A percentile compares a stretch with the other conserved stretches of the same genome.
phyloP scores from a whole-genome alignment of 768 basidiomycete species.

The Pleurotus sapidus region DNA sequence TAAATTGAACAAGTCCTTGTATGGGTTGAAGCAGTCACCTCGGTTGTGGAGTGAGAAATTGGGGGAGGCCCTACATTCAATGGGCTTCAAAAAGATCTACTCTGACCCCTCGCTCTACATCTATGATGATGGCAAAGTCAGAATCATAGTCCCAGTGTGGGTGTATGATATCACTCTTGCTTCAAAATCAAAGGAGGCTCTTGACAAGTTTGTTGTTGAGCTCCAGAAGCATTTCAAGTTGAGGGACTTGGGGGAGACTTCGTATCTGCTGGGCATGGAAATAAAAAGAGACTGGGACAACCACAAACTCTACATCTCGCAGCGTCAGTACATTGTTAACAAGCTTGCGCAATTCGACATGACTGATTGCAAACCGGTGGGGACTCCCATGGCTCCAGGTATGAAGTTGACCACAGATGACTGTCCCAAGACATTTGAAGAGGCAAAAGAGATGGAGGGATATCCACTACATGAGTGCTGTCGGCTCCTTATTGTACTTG shows the following conservation, averaged over 20 bases:
- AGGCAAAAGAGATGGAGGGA: slow-evolving; percentile 18
- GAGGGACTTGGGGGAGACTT: slow-evolving; percentile 21
- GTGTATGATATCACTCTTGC: slow-evolving; percentile 29
- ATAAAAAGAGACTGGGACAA: slow-evolving; percentile 19
- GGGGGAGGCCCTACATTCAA: slow-evolving; percentile 12
- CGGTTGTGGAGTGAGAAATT: too few species aligned
- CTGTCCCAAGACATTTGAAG: slow-evolving; percentile 18
- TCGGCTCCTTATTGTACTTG: slow-evolving; percentile 21
- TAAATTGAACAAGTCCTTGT: too few species aligned
- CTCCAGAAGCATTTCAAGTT: slow-evolving; percentile 24
- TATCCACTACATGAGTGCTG: slow-evolving; percentile 25
- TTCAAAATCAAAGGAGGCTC: slow-evolving; percentile 11
- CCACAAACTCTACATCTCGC: slow-evolving; percentile 19
- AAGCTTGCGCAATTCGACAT: slow-evolving; percentile 24
- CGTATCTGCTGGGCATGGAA: slow-evolving; percentile 25
- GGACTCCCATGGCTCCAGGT: slow-evolving; percentile 27
- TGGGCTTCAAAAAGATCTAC: slow-evolving; percentile 18
- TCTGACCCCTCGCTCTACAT: slow-evolving; percentile 27
- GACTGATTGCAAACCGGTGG: slow-evolving; percentile 23
- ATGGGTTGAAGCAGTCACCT: too few species aligned
- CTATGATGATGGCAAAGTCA: slow-evolving; percentile 16
- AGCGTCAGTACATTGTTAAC: slow-evolving; percentile 21
- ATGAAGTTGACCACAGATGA: slow-evolving; percentile 16
- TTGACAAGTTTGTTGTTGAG: slow-evolving; percentile 19
- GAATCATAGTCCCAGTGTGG: slow-evolving; percentile 25